Evolutionary conservation across 805 yeast genomes (phyloP).

Genomic region (Candida succiphila): DNA sequence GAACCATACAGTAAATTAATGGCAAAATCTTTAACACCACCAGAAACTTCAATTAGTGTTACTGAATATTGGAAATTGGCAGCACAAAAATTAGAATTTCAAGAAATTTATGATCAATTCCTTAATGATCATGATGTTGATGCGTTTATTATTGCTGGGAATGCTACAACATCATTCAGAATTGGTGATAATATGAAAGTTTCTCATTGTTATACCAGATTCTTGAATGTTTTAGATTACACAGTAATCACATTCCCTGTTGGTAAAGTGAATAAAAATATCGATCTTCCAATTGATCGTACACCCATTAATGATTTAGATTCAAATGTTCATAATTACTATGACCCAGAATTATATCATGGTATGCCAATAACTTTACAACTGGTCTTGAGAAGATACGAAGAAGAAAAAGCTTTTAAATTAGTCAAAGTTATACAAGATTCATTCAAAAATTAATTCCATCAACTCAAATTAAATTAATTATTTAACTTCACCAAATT

Average conservation of each 20-base stretch:
- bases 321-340: constrained; percentile 24
- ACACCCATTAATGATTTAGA: constrained; percentile 25
- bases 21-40: constrained; percentile 3
- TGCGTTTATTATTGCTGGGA: constrained; percentile 38
- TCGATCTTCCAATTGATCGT: constrained; percentile 25
- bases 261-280: constrained; percentile 25
- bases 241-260: constrained; percentile 34
- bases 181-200: constrained; percentile 29
- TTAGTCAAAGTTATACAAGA: constrained; percentile 20
- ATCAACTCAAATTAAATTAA: too few relatives aligned
- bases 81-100: constrained; percentile 22
- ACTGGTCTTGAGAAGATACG: constrained; percentile 40
- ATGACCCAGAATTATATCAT: constrained; percentile 34
- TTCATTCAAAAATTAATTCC: too few relatives aligned
- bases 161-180: constrained; percentile 30
- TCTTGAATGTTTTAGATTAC: constrained; percentile 46
- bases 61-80: constrained; percentile 32
- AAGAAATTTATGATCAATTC: constrained; percentile 27
- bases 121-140: too few relatives aligned
- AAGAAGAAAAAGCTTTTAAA: constrained; percentile 47
- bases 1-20: constrained; percentile 17
- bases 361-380: constrained; percentile 51
- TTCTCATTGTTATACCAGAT: constrained; percentile 43
- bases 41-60: too few relatives aligned
- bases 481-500: constrained; percentile 44